Evolutionary conservation across 176 grass and related monocot species (phyloP).

Genomic region (Ensete glaucum): DNA sequence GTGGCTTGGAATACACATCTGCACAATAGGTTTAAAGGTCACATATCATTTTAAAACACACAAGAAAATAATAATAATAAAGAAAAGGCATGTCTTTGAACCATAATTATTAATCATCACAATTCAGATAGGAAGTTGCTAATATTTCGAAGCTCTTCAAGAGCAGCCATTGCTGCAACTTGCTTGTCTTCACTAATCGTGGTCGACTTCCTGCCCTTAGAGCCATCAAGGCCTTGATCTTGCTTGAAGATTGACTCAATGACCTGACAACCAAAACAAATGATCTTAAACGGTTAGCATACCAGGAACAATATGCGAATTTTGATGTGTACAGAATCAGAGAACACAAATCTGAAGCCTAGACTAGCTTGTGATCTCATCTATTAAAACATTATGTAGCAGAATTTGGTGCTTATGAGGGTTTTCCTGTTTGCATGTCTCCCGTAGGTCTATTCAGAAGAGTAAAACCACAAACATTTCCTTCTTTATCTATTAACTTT

Average conservation of each 20-base stretch:
- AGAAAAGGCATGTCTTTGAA: background rate
- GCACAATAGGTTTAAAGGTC: background rate
- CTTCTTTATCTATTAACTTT: too few species aligned
- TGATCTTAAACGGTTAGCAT: background rate
- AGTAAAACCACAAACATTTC: too few species aligned
- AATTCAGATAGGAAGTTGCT: conserved; percentile 1
- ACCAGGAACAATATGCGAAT: background rate
- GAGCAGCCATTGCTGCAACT: conserved; percentile 2
- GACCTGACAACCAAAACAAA: background rate
- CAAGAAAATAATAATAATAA: background rate
- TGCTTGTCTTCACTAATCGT: background rate
- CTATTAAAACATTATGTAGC: too few species aligned
- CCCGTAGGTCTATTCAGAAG: too few species aligned
- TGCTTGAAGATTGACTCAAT: background rate
- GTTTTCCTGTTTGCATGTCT: too few species aligned
- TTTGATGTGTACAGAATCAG: background rate
- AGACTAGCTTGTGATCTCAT: background rate
- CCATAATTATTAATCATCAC: background rate
- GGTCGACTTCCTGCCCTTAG: background rate
- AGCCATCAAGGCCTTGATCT: background rate
- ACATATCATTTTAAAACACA: background rate
- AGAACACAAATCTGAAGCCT: background rate
- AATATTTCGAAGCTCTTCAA: conserved; percentile 7
- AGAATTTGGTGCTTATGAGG: too few species aligned
- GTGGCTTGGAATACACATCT: too few species aligned